Evolutionary conservation across 2,329 filamentous ascomycete genomes (phyloP).

Genomic region (Xylariaceae sp.): DNA sequence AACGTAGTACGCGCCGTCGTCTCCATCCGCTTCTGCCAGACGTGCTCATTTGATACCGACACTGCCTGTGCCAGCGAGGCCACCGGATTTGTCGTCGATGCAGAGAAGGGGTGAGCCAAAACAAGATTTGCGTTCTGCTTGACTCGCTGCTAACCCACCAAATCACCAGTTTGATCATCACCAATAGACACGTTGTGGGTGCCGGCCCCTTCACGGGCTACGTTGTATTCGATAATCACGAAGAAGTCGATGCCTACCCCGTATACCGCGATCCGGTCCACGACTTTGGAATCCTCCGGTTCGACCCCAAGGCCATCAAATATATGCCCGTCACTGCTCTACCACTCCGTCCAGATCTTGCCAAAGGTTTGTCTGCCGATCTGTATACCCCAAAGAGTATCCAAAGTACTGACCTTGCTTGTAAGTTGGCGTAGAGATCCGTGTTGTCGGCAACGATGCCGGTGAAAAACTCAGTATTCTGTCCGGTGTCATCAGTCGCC

Average conservation of each 20-base stretch:
- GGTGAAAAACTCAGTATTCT: conserved; percentile 98
- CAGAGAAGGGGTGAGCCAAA: conserved; percentile 63
- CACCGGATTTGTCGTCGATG: conserved; percentile 96
- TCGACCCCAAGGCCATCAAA: conserved; percentile 92
- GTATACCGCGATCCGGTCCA: conserved; percentile 98
- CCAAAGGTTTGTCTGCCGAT: conserved; percentile 49
- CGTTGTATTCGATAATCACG: conserved; percentile 97
- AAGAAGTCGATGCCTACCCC: conserved; percentile 90
- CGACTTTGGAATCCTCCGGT: conserved; percentile 95
- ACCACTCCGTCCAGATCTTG: conserved; percentile 77
- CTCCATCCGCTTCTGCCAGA: conserved; percentile 98
- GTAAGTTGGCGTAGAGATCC: conserved; percentile 82
- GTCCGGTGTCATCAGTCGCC: conserved; percentile 91
- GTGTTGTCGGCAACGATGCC: conserved; percentile 97
- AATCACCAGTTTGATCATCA: conserved; percentile 58
- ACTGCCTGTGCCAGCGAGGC: conserved; percentile 89
- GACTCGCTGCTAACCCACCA: conserved; percentile 14
- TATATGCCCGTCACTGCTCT: conserved; percentile 90
- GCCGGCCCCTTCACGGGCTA: conserved; percentile 97
- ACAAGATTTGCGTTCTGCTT: too few species aligned
- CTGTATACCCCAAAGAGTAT: not conserved
- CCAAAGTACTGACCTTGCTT: conserved; percentile 9
- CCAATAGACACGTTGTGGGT: conserved; percentile 90
- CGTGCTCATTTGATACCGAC: conserved; percentile 97
- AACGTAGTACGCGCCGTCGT: conserved; percentile 92